A percentile compares a stretch with the other conserved stretches of the same genome.
Conservation (phyloP, 1,139 yeast species). For the Kazachstania sp. region DNA sequence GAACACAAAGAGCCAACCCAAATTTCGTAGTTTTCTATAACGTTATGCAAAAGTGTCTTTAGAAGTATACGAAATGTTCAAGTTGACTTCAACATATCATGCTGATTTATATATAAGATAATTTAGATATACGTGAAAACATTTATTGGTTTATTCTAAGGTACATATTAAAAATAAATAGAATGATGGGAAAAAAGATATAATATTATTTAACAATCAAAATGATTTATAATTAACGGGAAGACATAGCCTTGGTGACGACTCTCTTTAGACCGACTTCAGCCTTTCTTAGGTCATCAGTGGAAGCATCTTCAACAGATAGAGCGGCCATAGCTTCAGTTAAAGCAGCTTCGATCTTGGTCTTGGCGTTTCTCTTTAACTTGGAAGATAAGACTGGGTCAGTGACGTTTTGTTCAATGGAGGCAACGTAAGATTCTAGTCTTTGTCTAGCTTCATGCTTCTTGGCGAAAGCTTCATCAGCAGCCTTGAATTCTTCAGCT, state of each 20-base stretch:
- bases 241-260: slow-evolving; percentile 95
- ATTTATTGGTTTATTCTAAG: slow-evolving; percentile 6
- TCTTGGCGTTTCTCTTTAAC: slow-evolving; percentile 94
- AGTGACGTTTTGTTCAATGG: slow-evolving; percentile 90
- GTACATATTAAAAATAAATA: slow-evolving; percentile 5
- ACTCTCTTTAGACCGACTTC: slow-evolving; percentile 97
- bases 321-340: slow-evolving; percentile 96
- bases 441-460: slow-evolving; percentile 98
- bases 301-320: slow-evolving; percentile 88
- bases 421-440: slow-evolving; percentile 95
- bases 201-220: neutral
- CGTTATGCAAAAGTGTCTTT: no score
- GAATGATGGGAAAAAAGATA: neutral
- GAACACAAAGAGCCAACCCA: no score
- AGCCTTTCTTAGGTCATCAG: slow-evolving; percentile 97
- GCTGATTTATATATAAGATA: neutral
- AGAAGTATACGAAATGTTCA: no score
- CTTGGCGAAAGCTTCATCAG: slow-evolving; percentile 98
- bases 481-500: slow-evolving; percentile 96
- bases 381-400: slow-evolving; percentile 96
- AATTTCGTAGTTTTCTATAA: no score
- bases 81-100: no score
- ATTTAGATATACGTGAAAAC: neutral
- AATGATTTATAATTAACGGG: slow-evolving; percentile 55
- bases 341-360: slow-evolving; percentile 93